Percentiles rank a stretch among this genome's conserved stretches.
phyloP scores from a whole-genome alignment of 2,329 filamentous ascomycete genomes.

The Zasmidium cellare region DNA sequence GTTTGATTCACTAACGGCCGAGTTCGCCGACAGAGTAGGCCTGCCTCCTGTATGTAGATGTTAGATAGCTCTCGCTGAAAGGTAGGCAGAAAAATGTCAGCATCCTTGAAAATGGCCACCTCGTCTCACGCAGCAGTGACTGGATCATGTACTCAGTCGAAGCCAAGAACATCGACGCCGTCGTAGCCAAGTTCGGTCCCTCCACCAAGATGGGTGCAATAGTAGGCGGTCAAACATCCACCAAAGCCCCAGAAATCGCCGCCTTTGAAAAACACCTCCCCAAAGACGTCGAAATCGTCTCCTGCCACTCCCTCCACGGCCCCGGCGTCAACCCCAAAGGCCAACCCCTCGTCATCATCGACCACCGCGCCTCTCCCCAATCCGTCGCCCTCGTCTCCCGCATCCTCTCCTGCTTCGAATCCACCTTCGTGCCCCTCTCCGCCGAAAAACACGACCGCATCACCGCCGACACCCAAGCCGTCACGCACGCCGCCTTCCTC shows the following conservation, averaged over 20 bases:
- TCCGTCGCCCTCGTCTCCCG: constrained; percentile 76
- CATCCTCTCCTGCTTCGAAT: constrained; percentile 79
- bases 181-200: constrained; percentile 86
- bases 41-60: constrained; percentile 31
- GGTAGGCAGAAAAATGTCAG: constrained; percentile 70
- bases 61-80: constrained; percentile 43
- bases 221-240: constrained; percentile 95
- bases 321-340: constrained; percentile 84
- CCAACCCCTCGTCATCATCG: constrained; percentile 90
- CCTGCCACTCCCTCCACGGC: constrained; percentile 94
- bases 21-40: constrained; percentile 86
- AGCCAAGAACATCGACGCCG: constrained; percentile 81
- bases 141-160: constrained; percentile 99
- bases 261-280: constrained; percentile 91
- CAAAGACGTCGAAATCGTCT: constrained; percentile 85
- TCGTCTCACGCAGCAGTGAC: constrained; percentile 94
- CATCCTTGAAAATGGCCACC: constrained; percentile 90
- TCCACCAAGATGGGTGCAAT: constrained; percentile 95
- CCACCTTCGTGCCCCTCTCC: constrained; percentile 83
- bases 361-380: constrained; percentile 79
- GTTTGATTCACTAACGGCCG: constrained; percentile 74
- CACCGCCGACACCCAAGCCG: constrained; percentile 96
- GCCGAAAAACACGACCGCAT: constrained; percentile 91
- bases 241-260: constrained; percentile 93
- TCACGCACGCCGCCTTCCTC: constrained; percentile 95